Evolutionary conservation across 345 rosid species (phyloP).

Genomic region (Microcos paniculata): DNA sequence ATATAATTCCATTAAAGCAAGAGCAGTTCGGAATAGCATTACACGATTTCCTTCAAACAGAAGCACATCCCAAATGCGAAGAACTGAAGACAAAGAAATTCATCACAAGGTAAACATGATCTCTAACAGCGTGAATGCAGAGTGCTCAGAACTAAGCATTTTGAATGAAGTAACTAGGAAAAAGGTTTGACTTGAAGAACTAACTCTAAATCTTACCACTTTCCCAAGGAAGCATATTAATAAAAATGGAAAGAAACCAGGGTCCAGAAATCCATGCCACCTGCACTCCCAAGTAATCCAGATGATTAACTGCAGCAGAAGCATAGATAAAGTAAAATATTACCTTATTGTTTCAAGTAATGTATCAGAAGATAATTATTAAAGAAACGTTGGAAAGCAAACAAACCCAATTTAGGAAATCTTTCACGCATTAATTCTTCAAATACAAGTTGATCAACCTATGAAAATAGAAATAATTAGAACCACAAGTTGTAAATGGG

Average conservation of each 20-base stretch:
- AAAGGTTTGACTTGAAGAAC: not conserved
- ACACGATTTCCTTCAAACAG: slow-evolving; percentile 96
- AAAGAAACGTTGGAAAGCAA: slow-evolving; percentile 21
- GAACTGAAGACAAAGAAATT: slow-evolving; percentile 50
- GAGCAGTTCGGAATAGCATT: slow-evolving; percentile 90
- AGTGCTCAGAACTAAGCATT: not conserved
- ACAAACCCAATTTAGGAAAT: slow-evolving; percentile 95
- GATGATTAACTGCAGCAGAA: slow-evolving; percentile 95
- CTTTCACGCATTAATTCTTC: slow-evolving; percentile 93
- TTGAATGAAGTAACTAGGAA: not conserved
- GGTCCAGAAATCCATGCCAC: slow-evolving; percentile 96
- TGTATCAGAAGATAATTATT: slow-evolving; percentile 8
- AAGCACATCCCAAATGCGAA: slow-evolving; percentile 97
- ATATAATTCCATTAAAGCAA: slow-evolving; percentile 88
- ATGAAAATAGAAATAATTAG: slow-evolving; percentile 21
- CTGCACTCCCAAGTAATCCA: slow-evolving; percentile 99
- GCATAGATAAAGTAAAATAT: slow-evolving; percentile 45
- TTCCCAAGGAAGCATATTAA: slow-evolving; percentile 98
- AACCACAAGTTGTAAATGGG: slow-evolving; percentile 4
- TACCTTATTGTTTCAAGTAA: slow-evolving; percentile 30
- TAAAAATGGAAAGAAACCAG: slow-evolving; percentile 96
- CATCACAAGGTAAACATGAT: slow-evolving; percentile 8
- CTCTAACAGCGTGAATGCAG: not conserved
- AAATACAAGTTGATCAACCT: slow-evolving; percentile 98
- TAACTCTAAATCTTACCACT: slow-evolving; percentile 58